Percentiles rank a stretch among this genome's conserved stretches.
Conservation (phyloP, 768 basidiomycete genomes). For the Termitomyces sp. region DNA sequence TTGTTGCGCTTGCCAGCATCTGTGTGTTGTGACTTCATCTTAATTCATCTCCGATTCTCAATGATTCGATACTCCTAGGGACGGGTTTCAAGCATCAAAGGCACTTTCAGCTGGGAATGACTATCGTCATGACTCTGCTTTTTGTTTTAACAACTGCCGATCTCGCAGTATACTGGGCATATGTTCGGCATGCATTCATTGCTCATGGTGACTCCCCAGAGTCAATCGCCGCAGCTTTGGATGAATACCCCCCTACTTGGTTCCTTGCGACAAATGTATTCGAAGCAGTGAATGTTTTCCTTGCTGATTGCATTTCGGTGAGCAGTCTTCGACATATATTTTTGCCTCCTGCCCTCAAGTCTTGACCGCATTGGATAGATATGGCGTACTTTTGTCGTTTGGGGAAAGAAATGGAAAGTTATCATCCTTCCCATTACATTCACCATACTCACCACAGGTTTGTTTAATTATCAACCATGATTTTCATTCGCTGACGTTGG, state of each 20-base stretch:
- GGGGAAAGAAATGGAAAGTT: not conserved
- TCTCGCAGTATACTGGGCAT: not conserved
- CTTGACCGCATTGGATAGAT: not conserved
- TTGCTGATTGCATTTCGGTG: not conserved
- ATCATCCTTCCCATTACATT: not conserved
- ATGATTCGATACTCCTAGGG: not conserved
- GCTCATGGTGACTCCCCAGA: not conserved
- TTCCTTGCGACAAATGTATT: not conserved
- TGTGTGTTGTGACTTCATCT: not conserved
- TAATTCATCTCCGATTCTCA: too few species aligned
- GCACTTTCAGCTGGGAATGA: not conserved
- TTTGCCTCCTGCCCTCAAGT: not conserved
- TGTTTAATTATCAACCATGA: not conserved
- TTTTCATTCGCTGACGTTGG: not conserved
- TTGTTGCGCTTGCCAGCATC: not conserved
- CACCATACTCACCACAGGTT: not conserved
- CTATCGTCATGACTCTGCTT: not conserved
- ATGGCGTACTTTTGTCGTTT: not conserved
- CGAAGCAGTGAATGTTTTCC: not conserved
- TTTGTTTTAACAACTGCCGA: not conserved
- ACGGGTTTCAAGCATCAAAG: not conserved
- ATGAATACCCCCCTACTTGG: not conserved
- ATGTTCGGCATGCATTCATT: slow-evolving; percentile 3
- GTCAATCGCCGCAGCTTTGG: not conserved
- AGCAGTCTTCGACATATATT: too few species aligned